Evolutionary conservation across 192 early-diverging fungal species (phyloP).

Genomic region (Backusella circina): DNA sequence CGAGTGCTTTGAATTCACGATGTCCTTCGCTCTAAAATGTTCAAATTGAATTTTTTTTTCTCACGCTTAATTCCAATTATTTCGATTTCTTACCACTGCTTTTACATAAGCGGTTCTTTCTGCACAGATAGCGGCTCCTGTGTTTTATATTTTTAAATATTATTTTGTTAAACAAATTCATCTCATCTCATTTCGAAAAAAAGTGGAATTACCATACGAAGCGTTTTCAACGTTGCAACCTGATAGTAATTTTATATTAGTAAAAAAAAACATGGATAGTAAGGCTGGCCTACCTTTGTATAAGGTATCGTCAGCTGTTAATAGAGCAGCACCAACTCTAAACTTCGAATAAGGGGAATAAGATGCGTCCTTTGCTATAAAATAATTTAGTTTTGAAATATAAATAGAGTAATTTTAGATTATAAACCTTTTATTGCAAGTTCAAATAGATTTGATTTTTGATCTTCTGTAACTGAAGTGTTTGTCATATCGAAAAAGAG

Average conservation of each 20-base stretch:
- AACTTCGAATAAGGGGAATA: slow-evolving; percentile 94
- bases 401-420: too few species aligned
- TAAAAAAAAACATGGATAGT: neutral
- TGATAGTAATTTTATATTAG: neutral
- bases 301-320: slow-evolving; percentile 60
- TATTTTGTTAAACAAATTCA: neutral
- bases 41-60: neutral
- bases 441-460: neutral
- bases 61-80: neutral
- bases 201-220: slow-evolving; percentile 58
- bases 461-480: neutral
- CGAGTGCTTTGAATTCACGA: slow-evolving; percentile 68
- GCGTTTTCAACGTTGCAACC: slow-evolving; percentile 91
- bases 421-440: neutral
- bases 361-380: slow-evolving; percentile 62
- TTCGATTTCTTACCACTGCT: slow-evolving; percentile 63
- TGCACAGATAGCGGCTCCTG: slow-evolving; percentile 78
- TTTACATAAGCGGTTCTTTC: slow-evolving; percentile 88
- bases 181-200: slow-evolving; percentile 5
- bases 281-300: slow-evolving; percentile 42
- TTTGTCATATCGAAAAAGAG: neutral
- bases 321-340: slow-evolving; percentile 82
- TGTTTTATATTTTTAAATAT: slow-evolving; percentile 23
- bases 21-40: slow-evolving; percentile 68
- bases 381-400: neutral